Evolutionary conservation across 441 rosid genomes (phyloP).

Genomic region (Erysimum cheiri): DNA sequence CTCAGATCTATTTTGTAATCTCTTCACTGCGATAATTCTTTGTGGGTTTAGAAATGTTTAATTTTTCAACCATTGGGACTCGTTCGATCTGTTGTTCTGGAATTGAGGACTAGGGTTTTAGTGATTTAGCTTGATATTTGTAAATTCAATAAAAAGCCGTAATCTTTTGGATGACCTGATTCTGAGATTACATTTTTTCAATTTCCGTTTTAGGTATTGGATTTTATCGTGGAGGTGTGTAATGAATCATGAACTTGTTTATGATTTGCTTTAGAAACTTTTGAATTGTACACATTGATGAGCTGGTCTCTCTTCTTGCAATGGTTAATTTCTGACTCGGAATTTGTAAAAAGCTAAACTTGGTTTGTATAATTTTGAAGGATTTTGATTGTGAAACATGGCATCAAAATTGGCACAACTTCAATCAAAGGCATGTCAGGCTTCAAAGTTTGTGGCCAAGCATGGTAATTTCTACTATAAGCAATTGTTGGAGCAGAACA

Average conservation of each 20-base stretch:
- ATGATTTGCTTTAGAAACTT: conserved; percentile 16
- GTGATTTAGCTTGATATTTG: conserved; percentile 10
- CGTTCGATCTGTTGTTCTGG: conserved; percentile 1
- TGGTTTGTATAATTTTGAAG: not conserved
- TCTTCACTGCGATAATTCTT: not conserved
- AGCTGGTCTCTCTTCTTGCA: not conserved
- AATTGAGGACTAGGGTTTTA: conserved; percentile 22
- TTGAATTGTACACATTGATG: conserved; percentile 4
- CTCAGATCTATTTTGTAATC: conserved; percentile 21
- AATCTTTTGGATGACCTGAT: not conserved
- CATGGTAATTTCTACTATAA: conserved; percentile 69
- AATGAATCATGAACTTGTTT: not conserved
- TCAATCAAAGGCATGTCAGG: conserved; percentile 74
- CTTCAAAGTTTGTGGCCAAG: conserved; percentile 59
- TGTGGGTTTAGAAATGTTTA: conserved; percentile 12
- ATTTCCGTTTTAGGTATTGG: not conserved
- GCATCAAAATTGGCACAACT: conserved; percentile 71
- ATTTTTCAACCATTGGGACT: not conserved
- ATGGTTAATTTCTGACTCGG: not conserved
- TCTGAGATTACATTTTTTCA: not conserved
- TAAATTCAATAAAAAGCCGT: conserved; percentile 1
- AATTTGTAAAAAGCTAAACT: not conserved
- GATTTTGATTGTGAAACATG: conserved; percentile 2
- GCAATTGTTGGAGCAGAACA: conserved; percentile 75
- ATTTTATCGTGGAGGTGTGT: not conserved